A percentile compares a stretch with the other conserved stretches of the same genome.
These are phyloP conservation scores for Puccinia triticina DNA, from an alignment of 1,284 basidiomycete genomes.

Conservation along the genomic window DNA sequence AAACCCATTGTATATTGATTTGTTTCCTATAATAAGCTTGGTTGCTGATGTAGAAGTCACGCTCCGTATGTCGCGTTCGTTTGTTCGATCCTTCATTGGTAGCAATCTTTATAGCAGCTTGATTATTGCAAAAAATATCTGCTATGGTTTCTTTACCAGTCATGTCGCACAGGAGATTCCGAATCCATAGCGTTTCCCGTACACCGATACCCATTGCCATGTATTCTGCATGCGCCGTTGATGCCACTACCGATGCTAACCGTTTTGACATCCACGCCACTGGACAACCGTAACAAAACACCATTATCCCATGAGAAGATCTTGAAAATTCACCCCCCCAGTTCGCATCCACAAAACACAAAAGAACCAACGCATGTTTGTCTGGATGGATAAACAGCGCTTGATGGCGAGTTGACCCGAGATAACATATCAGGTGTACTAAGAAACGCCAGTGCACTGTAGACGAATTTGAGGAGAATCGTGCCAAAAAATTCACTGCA, in stretches of 20 bases:
- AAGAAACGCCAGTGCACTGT: background rate
- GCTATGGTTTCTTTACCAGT: background rate
- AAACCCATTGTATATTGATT: background rate
- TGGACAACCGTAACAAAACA: background rate
- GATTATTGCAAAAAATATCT: background rate
- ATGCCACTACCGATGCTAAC: too few relatives aligned
- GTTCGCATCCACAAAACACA: background rate
- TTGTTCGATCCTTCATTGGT: background rate
- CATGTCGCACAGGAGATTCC: background rate
- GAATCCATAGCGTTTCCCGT: background rate
- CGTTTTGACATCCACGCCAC: background rate
- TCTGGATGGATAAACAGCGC: background rate
- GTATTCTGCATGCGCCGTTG: too few relatives aligned
- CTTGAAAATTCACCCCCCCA: background rate
- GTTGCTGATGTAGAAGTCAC: slow-evolving; percentile 16
- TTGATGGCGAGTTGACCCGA: too few relatives aligned
- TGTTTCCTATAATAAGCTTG: background rate
- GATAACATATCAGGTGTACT: background rate
- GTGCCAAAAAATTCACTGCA: background rate
- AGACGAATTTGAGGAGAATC: background rate
- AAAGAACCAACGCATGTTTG: background rate
- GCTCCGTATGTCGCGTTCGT: background rate
- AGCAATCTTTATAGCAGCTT: background rate
- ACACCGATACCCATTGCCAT: background rate
- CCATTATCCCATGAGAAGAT: background rate